Conservation (phyloP, 805 yeast genomes). For the Saccharomycopsis microspora region DNA sequence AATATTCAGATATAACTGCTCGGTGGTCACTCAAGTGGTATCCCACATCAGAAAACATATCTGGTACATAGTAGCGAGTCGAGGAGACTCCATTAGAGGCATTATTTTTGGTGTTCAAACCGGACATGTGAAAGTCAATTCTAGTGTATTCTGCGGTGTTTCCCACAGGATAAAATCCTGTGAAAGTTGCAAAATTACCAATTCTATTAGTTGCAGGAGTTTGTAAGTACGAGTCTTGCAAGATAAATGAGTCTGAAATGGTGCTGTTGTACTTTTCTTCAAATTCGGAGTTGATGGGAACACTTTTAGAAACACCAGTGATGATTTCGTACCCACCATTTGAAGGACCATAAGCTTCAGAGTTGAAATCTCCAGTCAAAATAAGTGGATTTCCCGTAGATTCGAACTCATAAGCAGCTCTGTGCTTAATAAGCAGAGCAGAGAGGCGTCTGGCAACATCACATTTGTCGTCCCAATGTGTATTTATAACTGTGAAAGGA, state of each 20-base stretch:
- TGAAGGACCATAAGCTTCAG: slow-evolving; percentile 22
- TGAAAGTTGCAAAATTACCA: slow-evolving; percentile 28
- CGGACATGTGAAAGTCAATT: slow-evolving; percentile 31
- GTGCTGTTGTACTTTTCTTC: slow-evolving; percentile 17
- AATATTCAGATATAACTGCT: slow-evolving; percentile 3
- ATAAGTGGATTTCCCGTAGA: slow-evolving; percentile 26
- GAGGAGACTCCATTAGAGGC: slow-evolving; percentile 18
- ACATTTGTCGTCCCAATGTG: slow-evolving; percentile 32
- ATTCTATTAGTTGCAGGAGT: slow-evolving; percentile 21
- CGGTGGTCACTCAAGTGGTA: slow-evolving; percentile 11
- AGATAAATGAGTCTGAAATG: slow-evolving; percentile 18
- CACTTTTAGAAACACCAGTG: slow-evolving; percentile 19
- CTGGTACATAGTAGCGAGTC: slow-evolving; percentile 5
- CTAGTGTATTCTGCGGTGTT: slow-evolving; percentile 19
- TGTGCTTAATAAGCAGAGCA: slow-evolving; percentile 24
- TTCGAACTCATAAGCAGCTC: slow-evolving; percentile 28
- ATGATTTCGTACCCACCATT: slow-evolving; percentile 24
- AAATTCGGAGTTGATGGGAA: slow-evolving; percentile 19
- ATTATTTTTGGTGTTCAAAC: slow-evolving; percentile 1
- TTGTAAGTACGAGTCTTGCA: slow-evolving; percentile 21
- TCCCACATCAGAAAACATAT: slow-evolving; percentile 7
- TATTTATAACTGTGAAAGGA: slow-evolving; percentile 26
- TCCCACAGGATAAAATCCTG: slow-evolving; percentile 27
- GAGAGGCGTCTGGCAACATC: slow-evolving; percentile 26
- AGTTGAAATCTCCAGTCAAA: slow-evolving; percentile 36